A percentile compares a stretch with the other conserved stretches of the same genome.
Evolutionary conservation across 495 filamentous ascomycete species (phyloP).

Genomic region (Tuber indicum): DNA sequence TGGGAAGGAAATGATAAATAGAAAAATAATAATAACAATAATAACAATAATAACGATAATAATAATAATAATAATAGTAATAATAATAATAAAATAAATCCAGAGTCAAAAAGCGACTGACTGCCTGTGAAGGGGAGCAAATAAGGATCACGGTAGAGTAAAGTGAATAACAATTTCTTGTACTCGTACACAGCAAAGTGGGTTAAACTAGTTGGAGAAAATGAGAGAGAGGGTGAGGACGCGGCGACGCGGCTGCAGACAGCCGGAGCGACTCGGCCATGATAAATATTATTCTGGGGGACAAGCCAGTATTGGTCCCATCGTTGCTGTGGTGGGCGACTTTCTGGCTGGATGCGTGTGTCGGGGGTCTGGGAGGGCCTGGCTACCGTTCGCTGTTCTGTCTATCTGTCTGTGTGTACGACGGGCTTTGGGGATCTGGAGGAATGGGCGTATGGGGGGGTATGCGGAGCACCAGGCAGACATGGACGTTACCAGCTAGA

Average conservation of each 20-base stretch:
- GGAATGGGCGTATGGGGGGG: conserved; percentile 14
- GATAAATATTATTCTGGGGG: conserved; percentile 34
- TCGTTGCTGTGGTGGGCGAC: conserved; percentile 11
- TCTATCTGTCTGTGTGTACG: conserved; percentile 18
- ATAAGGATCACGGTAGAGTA: not conserved
- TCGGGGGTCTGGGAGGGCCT: not conserved
- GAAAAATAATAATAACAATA: not conserved
- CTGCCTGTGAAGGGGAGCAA: conserved; percentile 6
- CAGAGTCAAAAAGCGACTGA: not conserved
- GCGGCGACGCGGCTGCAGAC: conserved; percentile 34
- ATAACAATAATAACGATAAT: not conserved
- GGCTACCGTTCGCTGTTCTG: not conserved
- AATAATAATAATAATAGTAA: not conserved
- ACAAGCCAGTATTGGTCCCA: conserved; percentile 33
- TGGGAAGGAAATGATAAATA: not conserved
- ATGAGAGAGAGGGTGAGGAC: not conserved
- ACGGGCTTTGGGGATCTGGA: conserved; percentile 18
- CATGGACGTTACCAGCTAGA: conserved; percentile 1
- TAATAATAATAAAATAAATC: not conserved
- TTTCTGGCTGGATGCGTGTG: conserved; percentile 23
- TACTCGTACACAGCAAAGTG: conserved; percentile 1
- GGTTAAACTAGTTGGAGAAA: not conserved
- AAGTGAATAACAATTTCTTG: not conserved
- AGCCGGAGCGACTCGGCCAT: conserved; percentile 32
- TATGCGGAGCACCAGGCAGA: conserved; percentile 23